These are phyloP conservation scores for Leccinum sublutescens DNA, from an alignment of 768 basidiomycete species.

Conservation along the genomic window DNA sequence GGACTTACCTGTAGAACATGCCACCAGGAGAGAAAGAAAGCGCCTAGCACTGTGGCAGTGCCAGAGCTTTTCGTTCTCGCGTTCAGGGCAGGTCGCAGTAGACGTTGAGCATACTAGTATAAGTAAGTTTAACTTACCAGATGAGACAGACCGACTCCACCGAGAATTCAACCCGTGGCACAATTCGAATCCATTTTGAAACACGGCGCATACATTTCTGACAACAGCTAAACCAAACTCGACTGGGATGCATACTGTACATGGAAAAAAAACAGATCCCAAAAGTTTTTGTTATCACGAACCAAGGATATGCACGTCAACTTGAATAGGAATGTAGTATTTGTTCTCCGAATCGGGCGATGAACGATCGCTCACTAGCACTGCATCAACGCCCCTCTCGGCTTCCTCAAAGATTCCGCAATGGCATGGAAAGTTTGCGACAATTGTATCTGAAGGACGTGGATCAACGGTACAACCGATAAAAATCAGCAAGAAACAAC, in stretches of 20 bases:
- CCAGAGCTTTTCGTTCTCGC: too few relatives aligned
- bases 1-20: not conserved
- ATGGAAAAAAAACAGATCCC: not conserved
- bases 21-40: too few relatives aligned
- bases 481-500: constrained; percentile 4
- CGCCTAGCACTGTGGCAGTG: not conserved
- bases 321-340: not conserved
- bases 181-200: not conserved
- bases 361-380: constrained; percentile 6
- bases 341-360: not conserved
- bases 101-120: too few relatives aligned
- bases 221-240: not conserved
- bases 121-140: too few relatives aligned
- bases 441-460: constrained; percentile 41
- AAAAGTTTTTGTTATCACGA: not conserved
- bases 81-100: too few relatives aligned
- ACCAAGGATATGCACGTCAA: not conserved
- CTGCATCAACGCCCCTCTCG: constrained; percentile 45
- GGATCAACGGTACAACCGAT: not conserved
- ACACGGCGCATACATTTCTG: not conserved
- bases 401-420: constrained; percentile 53
- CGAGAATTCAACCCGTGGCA: too few relatives aligned
- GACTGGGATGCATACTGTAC: not conserved
- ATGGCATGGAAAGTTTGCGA: constrained; percentile 55
- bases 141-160: too few relatives aligned